A percentile compares a stretch with the other conserved stretches of the same genome.
Evolutionary conservation across 768 basidiomycete genomes (phyloP).

Genomic region (Xerocomus brunneocitrinus): DNA sequence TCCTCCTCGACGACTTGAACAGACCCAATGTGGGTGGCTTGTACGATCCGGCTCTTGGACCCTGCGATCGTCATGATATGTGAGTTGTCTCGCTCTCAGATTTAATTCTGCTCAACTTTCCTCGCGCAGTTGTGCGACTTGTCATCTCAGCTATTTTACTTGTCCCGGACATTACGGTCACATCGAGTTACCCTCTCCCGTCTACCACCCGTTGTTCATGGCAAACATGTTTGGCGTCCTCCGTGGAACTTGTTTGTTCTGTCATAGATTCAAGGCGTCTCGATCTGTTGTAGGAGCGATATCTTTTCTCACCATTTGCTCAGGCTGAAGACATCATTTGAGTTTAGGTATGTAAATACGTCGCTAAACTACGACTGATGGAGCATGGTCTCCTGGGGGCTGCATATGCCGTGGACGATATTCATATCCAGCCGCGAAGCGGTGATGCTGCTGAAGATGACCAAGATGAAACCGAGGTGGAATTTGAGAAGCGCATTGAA

Average conservation of each 20-base stretch:
- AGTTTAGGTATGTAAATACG: constrained; percentile 70
- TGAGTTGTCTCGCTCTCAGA: constrained; percentile 39
- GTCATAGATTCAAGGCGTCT: constrained; percentile 84
- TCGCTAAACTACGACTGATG: constrained; percentile 80
- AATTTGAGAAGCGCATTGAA: constrained; percentile 60
- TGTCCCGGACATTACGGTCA: constrained; percentile 99
- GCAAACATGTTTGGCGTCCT: constrained; percentile 82
- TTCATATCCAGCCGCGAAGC: constrained; percentile 42
- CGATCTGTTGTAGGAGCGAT: constrained; percentile 56
- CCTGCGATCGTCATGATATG: constrained; percentile 87
- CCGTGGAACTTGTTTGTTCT: constrained; percentile 87
- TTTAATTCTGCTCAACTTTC: constrained; percentile 4
- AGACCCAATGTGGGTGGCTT: constrained; percentile 87
- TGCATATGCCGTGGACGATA: constrained; percentile 69
- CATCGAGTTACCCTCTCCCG: constrained; percentile 91
- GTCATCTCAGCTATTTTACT: constrained; percentile 85
- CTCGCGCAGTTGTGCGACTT: constrained; percentile 78
- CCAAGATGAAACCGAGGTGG: constrained; percentile 53
- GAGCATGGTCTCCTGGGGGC: constrained; percentile 86
- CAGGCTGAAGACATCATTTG: constrained; percentile 8
- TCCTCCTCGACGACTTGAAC: constrained; percentile 90
- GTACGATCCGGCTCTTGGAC: constrained; percentile 94
- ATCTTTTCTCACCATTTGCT: constrained; percentile 10
- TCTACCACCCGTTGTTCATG: constrained; percentile 97
- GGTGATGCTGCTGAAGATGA: constrained; percentile 37